phyloP scores from a whole-genome alignment of 345 rosid genomes.

The Salix exigua region DNA sequence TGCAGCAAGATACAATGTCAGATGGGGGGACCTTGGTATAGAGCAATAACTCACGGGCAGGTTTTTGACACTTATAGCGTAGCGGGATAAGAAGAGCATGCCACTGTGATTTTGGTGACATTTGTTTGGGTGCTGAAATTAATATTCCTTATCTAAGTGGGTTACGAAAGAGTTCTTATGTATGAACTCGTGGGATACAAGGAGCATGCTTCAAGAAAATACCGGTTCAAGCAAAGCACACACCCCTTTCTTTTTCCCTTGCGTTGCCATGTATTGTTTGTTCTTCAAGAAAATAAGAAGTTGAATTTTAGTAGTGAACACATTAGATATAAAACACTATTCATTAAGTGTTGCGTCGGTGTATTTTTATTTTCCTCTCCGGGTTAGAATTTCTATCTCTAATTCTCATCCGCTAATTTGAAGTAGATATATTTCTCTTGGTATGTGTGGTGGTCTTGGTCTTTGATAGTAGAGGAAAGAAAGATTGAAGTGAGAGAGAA shows the following conservation, averaged over 20 bases:
- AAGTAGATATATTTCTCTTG: no score
- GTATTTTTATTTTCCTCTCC: no score
- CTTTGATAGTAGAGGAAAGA: no score
- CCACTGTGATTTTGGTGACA: neutral
- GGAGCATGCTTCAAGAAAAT: neutral
- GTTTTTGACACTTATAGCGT: neutral
- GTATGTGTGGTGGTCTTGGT: no score
- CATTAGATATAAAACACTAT: no score
- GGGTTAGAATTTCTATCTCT: no score
- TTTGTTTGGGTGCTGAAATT: neutral
- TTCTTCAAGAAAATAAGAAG: neutral
- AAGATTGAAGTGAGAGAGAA: no score
- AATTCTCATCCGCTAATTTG: no score
- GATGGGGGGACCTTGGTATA: constrained; percentile 81
- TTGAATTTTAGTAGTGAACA: no score
- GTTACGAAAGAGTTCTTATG: neutral
- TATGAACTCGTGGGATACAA: neutral
- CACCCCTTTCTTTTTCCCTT: neutral
- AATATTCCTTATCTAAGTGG: neutral
- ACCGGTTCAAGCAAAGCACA: neutral
- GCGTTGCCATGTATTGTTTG: neutral
- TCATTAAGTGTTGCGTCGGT: no score
- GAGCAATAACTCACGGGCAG: constrained; percentile 37
- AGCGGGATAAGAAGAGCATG: neutral
- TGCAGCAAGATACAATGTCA: constrained; percentile 85